Evolutionary conservation across 2,329 filamentous ascomycete genomes (phyloP).

Genomic region (Xylaria sp.): DNA sequence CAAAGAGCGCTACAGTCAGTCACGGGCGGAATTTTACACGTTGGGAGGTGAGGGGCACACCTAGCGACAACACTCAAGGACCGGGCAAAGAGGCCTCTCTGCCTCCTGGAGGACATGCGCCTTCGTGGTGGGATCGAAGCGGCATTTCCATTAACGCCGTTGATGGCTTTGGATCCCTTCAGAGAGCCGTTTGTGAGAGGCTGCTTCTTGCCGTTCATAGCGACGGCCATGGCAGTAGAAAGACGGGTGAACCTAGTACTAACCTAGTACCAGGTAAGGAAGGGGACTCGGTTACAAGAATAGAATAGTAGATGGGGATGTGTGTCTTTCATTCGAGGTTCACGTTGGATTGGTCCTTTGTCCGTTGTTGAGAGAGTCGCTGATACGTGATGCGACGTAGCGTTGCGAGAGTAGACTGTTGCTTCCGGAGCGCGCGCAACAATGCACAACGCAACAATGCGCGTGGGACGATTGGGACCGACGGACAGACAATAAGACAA

Average conservation of each 20-base stretch:
- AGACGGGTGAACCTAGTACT: too few relatives aligned
- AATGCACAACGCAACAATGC: constrained; percentile 24
- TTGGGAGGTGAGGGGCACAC: constrained; percentile 42
- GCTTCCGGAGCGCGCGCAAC: constrained; percentile 18
- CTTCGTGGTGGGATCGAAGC: constrained; percentile 48
- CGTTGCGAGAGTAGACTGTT: constrained; percentile 15
- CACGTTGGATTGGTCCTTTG: not conserved
- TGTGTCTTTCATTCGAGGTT: not conserved
- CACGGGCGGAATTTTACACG: not conserved
- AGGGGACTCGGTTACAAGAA: constrained; percentile 5
- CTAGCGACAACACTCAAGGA: constrained; percentile 63
- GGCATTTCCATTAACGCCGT: constrained; percentile 53
- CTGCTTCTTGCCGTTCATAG: constrained; percentile 39
- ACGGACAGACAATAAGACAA: constrained; percentile 14
- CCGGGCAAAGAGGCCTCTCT: constrained; percentile 51
- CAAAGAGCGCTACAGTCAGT: constrained; percentile 29
- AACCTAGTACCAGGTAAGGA: constrained; percentile 6
- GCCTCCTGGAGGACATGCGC: constrained; percentile 40
- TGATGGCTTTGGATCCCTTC: constrained; percentile 41
- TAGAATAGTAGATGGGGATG: not conserved
- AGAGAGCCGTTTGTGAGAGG: constrained; percentile 52
- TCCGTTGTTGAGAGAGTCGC: not conserved
- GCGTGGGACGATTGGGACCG: constrained; percentile 18
- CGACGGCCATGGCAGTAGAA: constrained; percentile 23
- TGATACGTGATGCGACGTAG: constrained; percentile 9